Percentiles rank a stretch among this genome's conserved stretches.
These are phyloP conservation scores for Kazachstania kunashirensis DNA, from an alignment of 805 yeast species.

Conservation along the genomic window DNA sequence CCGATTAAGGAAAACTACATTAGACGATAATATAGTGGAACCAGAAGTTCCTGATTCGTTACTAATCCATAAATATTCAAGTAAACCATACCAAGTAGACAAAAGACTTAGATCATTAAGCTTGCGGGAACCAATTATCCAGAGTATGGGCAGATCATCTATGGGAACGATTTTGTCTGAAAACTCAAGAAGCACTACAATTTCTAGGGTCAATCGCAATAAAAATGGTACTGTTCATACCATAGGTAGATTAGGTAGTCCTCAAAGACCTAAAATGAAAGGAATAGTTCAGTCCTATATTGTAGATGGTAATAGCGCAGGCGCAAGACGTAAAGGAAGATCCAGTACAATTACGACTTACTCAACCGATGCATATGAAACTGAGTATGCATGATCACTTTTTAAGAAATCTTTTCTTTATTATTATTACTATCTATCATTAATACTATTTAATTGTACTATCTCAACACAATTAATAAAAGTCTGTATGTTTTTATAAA, in stretches of 20 bases:
- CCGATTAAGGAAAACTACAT: slow-evolving; percentile 1
- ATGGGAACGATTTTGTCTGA: no score
- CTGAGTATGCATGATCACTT: not conserved
- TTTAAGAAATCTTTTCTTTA: no score
- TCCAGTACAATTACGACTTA: slow-evolving; percentile 1
- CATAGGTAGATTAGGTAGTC: not conserved
- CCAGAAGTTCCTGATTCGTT: slow-evolving; percentile 16
- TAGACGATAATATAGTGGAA: slow-evolving; percentile 22
- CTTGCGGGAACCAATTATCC: slow-evolving; percentile 4
- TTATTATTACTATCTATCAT: no score
- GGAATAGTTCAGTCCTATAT: not conserved
- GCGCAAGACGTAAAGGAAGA: not conserved
- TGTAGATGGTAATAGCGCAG: not conserved
- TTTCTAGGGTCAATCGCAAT: no score
- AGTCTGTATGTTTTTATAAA: no score
- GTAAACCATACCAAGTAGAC: not conserved
- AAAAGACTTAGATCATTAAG: slow-evolving; percentile 6
- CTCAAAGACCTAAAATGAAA: not conserved
- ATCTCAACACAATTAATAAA: no score
- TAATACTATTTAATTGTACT: no score
- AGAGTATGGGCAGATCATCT: no score
- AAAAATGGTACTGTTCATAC: no score
- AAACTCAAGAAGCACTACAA: no score
- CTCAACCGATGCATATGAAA: not conserved
- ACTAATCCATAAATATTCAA: slow-evolving; percentile 6